Evolutionary conservation across 306 rosid species (phyloP), one percentile per base, ranked within the genome.

Genomic region (Betula pendula): DNA sequence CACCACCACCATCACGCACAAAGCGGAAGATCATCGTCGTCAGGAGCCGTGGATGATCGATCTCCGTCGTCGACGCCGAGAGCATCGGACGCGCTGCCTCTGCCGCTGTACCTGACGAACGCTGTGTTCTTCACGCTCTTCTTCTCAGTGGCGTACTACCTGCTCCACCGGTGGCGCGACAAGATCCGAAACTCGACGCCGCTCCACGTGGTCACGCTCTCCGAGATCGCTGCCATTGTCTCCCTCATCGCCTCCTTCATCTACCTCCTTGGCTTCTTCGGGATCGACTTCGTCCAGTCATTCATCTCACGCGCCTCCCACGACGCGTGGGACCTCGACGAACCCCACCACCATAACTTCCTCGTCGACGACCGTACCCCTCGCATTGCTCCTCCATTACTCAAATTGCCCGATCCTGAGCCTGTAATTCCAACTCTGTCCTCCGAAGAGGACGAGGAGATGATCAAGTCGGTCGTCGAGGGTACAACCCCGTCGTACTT

Each of bases 181-280:
- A 90, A 90, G 92, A 90, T 90, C 88, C 90, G 90, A 0, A 79
- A 59, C 70, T 87, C 90, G 68, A 90, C 92, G 0, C 95, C 92
- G 16, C 90, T 90, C 71, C 92, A 90, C 69, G 83, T 88, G n/a
- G 86, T 90, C 27, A 86, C 87, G 14, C 71, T 90, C 49, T 68
- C 92, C 25, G 95, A 90, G 68, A 74, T 90, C 73, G 76, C 86
- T 33, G 92, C 95, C 63, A 85, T 88, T 29, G 80, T 90, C 20
- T 79, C 92, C 47, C 90, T 90, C 71, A 84, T 90, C 49, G 95
- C 95, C 1, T 90, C 95, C 4, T 90, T 90, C 78, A 86, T 90
- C 66, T 90, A 90, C 87, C 90, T 90, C 27, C 89, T 90, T 6
- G 90, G 95, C 1, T 90, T 90, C 78, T 90, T 90, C 80, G 92